A percentile compares a stretch with the other conserved stretches of the same genome.
Conservation (phyloP, 2,329 filamentous ascomycete genomes). For the Neofusicoccum sp. region DNA sequence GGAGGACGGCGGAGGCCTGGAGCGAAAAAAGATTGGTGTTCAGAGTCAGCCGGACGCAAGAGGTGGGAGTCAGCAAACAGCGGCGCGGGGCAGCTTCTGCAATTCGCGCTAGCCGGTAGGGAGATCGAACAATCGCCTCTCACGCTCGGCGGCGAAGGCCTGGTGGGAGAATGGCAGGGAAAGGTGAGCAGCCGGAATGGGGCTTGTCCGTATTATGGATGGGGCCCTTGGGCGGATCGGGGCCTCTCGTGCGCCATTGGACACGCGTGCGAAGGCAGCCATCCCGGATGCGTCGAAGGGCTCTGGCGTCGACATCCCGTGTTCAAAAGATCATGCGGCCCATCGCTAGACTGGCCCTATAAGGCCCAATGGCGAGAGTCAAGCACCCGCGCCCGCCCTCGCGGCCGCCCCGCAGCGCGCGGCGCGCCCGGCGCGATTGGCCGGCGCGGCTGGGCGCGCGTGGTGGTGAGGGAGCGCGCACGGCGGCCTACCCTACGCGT, state of each 20-base stretch:
- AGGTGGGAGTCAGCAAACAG: conserved; percentile 12
- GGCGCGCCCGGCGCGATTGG: neutral
- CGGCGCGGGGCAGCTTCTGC: conserved; percentile 11
- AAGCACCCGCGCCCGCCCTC: neutral
- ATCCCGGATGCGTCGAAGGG: conserved; percentile 18
- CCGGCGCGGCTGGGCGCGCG: neutral
- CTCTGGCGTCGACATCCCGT: conserved; percentile 32
- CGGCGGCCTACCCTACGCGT: conserved; percentile 4
- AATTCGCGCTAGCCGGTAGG: conserved; percentile 14
- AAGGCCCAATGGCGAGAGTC: conserved; percentile 19
- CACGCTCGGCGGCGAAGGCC: conserved; percentile 12
- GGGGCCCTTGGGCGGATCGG: conserved; percentile 17
- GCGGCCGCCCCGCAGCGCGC: conserved; percentile 4
- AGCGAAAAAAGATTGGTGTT: conserved; percentile 15
- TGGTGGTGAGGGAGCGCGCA: conserved; percentile 12
- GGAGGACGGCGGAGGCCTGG: neutral
- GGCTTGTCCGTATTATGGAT: conserved; percentile 20
- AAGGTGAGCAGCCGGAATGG: conserved; percentile 17
- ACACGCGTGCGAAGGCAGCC: conserved; percentile 14
- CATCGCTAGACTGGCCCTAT: conserved; percentile 24
- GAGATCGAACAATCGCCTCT: conserved; percentile 13
- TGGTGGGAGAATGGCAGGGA: conserved; percentile 15
- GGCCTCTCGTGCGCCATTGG: conserved; percentile 12
- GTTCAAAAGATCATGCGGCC: conserved; percentile 39
- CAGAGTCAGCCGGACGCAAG: conserved; percentile 11